These are phyloP conservation scores for Aspergillus pseudoterreus DNA, from an alignment of 2,329 filamentous ascomycete genomes.

Conservation along the genomic window DNA sequence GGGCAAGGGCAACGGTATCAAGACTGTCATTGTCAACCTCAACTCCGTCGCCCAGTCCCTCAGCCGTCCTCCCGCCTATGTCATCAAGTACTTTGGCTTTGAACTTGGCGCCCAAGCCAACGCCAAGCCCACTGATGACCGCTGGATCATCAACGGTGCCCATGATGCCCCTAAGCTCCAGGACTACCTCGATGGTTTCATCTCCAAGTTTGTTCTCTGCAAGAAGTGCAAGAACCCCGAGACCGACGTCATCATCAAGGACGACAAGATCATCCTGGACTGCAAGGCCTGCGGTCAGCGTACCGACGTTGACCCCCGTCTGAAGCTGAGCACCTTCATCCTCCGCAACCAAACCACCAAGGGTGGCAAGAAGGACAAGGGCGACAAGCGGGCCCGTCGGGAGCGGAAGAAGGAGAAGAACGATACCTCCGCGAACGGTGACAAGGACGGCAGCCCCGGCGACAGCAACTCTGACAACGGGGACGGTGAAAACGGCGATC, in stretches of 20 bases:
- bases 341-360: constrained; percentile 85
- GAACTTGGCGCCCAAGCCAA: constrained; percentile 98
- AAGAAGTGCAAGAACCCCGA: constrained; percentile 99
- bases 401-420: constrained; percentile 73
- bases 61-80: constrained; percentile 84
- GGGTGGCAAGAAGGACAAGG: constrained; percentile 94
- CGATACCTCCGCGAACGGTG: constrained; percentile 53
- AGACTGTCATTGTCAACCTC: constrained; percentile 96
- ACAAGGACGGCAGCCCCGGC: constrained; percentile 58
- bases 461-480: constrained; percentile 63
- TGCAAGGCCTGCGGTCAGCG: constrained; percentile 98
- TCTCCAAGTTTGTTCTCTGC: constrained; percentile 97
- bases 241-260: constrained; percentile 93
- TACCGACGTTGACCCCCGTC: constrained; percentile 82
- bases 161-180: constrained; percentile 94
- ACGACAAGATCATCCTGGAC: constrained; percentile 85
- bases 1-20: constrained; percentile 99
- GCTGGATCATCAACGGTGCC: constrained; percentile 99
- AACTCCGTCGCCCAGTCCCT: constrained; percentile 89
- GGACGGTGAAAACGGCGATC: constrained; percentile 62
- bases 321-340: constrained; percentile 97
- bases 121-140: constrained; percentile 92
- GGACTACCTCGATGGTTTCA: constrained; percentile 97
- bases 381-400: constrained; percentile 79
- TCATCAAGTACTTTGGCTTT: constrained; percentile 99